Evolutionary conservation across 2,329 filamentous ascomycete genomes (phyloP).

Genomic region (Acrocalymma vagum): DNA sequence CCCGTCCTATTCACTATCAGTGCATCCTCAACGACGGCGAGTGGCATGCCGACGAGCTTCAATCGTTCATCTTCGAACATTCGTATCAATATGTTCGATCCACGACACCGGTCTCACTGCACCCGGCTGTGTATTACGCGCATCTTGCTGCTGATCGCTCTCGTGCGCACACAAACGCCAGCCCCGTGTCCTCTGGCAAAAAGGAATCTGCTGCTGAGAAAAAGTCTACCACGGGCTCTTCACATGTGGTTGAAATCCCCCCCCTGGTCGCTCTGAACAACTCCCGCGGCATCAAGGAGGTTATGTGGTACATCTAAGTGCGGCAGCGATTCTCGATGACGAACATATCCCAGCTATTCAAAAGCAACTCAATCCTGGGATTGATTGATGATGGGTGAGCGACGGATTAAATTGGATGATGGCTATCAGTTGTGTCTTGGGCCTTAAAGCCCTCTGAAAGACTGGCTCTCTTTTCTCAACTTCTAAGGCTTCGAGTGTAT

Average conservation of each 20-base stretch:
- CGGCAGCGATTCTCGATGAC: too few relatives aligned
- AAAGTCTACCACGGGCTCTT: slow-evolving; percentile 37
- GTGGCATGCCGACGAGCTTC: slow-evolving; percentile 72
- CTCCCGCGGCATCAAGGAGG: slow-evolving; percentile 47
- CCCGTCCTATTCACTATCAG: slow-evolving; percentile 91
- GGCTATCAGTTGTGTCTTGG: too few relatives aligned
- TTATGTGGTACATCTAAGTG: slow-evolving; percentile 61
- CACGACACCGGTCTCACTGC: slow-evolving; percentile 89
- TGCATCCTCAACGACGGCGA: slow-evolving; percentile 84
- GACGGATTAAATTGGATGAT: too few relatives aligned
- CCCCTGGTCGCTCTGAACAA: slow-evolving; percentile 53
- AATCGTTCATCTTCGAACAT: slow-evolving; percentile 92
- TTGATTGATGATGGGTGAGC: too few relatives aligned
- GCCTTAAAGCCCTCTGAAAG: too few relatives aligned
- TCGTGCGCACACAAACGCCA: slow-evolving; percentile 72
- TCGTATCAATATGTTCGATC: slow-evolving; percentile 93
- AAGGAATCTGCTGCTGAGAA: slow-evolving; percentile 42
- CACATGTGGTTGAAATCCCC: slow-evolving; percentile 42
- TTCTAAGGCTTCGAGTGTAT: too few relatives aligned
- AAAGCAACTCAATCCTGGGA: too few relatives aligned
- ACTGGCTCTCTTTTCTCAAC: too few relatives aligned
- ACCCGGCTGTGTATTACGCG: slow-evolving; percentile 93
- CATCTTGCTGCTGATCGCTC: slow-evolving; percentile 87
- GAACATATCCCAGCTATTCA: too few relatives aligned
- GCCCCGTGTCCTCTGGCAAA: slow-evolving; percentile 47